Evolutionary conservation across 345 rosid genomes (phyloP).

Genomic region (Hevea brasiliensis): DNA sequence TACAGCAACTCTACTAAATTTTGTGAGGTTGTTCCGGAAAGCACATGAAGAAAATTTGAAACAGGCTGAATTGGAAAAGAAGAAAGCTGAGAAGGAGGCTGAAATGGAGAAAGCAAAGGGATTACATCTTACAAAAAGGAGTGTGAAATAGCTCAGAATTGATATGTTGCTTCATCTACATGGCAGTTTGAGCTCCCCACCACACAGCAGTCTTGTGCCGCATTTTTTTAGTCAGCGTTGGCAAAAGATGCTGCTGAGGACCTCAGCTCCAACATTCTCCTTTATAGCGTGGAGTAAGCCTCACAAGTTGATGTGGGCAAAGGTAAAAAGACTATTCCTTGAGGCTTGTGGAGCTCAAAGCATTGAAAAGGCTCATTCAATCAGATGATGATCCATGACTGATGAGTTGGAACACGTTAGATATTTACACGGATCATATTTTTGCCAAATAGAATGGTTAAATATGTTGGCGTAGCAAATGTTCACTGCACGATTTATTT

Average conservation of each 20-base stretch:
- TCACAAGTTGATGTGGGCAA: slow-evolving; percentile 13
- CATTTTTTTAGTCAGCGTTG: slow-evolving; percentile 7
- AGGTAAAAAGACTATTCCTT: slow-evolving; percentile 10
- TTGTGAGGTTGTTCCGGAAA: slow-evolving; percentile 80
- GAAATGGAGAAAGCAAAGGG: slow-evolving; percentile 91
- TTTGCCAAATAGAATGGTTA: background rate
- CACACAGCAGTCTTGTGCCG: slow-evolving; percentile 26
- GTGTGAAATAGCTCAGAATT: slow-evolving; percentile 43
- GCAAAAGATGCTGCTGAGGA: slow-evolving; percentile 22
- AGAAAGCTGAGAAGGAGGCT: slow-evolving; percentile 89
- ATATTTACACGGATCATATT: background rate
- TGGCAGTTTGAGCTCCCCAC: slow-evolving; percentile 26
- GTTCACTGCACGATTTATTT: slow-evolving; percentile 3
- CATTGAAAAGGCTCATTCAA: background rate
- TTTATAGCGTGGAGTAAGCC: slow-evolving; percentile 14
- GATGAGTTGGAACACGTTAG: background rate
- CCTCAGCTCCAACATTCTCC: slow-evolving; percentile 10
- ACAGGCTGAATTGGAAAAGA: slow-evolving; percentile 86
- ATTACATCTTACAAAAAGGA: slow-evolving; percentile 57
- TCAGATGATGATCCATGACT: background rate
- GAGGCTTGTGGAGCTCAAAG: slow-evolving; percentile 23
- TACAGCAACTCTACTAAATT: slow-evolving; percentile 77
- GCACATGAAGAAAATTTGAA: slow-evolving; percentile 93
- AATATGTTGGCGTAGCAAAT: slow-evolving; percentile 4
- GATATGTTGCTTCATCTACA: slow-evolving; percentile 12